phyloP scores from a whole-genome alignment of 2,329 filamentous ascomycete species.

The Xylariomycetidae sp. region DNA sequence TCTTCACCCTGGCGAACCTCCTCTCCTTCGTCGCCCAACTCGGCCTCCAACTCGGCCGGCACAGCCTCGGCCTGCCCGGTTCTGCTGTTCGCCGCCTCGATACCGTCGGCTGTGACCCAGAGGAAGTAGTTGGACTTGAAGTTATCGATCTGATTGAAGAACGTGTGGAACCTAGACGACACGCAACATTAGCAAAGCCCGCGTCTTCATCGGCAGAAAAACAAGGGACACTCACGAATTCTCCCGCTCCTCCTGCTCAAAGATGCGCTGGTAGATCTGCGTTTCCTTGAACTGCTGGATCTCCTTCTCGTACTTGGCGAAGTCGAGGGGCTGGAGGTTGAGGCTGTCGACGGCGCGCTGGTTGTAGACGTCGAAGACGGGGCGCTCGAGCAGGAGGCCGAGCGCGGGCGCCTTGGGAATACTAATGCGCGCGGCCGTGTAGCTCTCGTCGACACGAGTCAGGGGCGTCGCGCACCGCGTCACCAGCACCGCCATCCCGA shows the following conservation, averaged over 20 bases:
- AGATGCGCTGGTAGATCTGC: conserved; percentile 89
- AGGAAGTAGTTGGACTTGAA: conserved; percentile 67
- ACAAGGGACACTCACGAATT: conserved; percentile 61
- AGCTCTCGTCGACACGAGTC: conserved; percentile 66
- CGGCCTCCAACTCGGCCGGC: conserved; percentile 33
- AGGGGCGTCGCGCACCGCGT: conserved; percentile 77
- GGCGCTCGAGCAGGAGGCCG: conserved; percentile 80
- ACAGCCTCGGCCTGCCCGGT: conserved; percentile 35
- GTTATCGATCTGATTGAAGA: conserved; percentile 74
- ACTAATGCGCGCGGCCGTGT: conserved; percentile 65
- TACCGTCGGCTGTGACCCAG: conserved; percentile 65
- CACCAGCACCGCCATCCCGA: conserved; percentile 80
- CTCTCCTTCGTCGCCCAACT: conserved; percentile 47
- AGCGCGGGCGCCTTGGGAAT: conserved; percentile 93
- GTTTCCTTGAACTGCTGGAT: conserved; percentile 86
- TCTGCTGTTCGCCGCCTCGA: conserved; percentile 51
- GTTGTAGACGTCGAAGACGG: conserved; percentile 90
- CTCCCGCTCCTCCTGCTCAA: conserved; percentile 79
- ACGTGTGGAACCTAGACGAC: conserved; percentile 62
- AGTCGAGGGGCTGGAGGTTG: conserved; percentile 66
- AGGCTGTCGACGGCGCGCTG: conserved; percentile 58
- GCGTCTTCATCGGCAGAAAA: background rate
- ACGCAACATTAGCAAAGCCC: background rate
- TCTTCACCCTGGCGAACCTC: conserved; percentile 40
- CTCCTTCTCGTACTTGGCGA: conserved; percentile 67